phyloP scores from a whole-genome alignment of 108 stramenopile species.

The Cyclotella distinguenda region DNA sequence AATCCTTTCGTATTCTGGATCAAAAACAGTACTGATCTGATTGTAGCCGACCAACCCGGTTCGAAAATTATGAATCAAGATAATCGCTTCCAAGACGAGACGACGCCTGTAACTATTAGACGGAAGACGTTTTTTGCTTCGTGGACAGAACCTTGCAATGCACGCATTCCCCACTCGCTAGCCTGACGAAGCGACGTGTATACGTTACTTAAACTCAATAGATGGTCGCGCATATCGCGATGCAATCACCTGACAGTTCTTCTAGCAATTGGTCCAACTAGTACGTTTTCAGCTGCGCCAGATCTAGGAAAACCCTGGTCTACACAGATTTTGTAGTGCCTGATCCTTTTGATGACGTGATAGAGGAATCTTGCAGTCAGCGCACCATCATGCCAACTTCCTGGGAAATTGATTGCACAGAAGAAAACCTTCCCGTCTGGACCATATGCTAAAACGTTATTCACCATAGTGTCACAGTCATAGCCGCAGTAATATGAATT shows the following conservation, averaged over 20 bases:
- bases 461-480: constrained; percentile 20
- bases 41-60: background rate
- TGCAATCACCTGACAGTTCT: constrained; percentile 4
- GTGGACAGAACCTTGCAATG: constrained; percentile 5
- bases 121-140: constrained; percentile 1
- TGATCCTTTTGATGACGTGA: constrained; percentile 1
- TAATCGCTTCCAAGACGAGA: background rate
- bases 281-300: background rate
- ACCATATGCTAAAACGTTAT: constrained; percentile 11
- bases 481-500: constrained; percentile 16
- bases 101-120: background rate
- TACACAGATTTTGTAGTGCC: constrained; percentile 16
- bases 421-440: constrained; percentile 12
- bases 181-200: constrained; percentile 5
- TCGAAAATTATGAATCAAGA: constrained; percentile 9
- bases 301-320: constrained; percentile 7
- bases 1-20: background rate
- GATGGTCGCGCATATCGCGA: background rate
- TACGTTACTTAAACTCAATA: background rate
- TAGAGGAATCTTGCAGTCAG: background rate
- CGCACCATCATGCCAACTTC: constrained; percentile 8
- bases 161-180: constrained; percentile 14
- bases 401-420: constrained; percentile 3
- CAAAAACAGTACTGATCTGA: constrained; percentile 15
- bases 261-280: constrained; percentile 2